Evolutionary conservation across 352 stramenopile genomes (phyloP).

Genomic region (Blastocystis sp.): DNA sequence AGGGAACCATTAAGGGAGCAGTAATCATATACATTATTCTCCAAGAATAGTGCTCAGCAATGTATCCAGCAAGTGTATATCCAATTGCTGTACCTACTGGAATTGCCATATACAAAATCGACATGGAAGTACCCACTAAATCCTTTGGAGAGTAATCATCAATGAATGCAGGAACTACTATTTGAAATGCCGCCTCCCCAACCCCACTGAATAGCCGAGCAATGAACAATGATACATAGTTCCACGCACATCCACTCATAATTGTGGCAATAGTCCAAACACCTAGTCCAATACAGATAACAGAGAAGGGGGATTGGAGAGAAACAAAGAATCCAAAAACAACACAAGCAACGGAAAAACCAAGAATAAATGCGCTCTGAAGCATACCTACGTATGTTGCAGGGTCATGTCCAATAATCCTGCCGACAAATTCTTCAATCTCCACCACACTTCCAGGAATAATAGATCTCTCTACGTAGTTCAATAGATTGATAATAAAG

Average conservation of each 20-base stretch:
- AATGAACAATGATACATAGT: slow-evolving; percentile 8
- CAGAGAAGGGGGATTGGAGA: background rate
- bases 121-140: slow-evolving; percentile 13
- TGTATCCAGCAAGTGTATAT: slow-evolving; percentile 39
- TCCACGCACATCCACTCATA: slow-evolving; percentile 34
- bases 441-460: slow-evolving; percentile 51
- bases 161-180: slow-evolving; percentile 63
- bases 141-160: slow-evolving; percentile 56
- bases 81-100: slow-evolving; percentile 51
- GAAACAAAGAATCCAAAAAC: slow-evolving; percentile 53
- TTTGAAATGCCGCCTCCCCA: slow-evolving; percentile 66
- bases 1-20: slow-evolving; percentile 42
- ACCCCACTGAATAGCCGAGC: slow-evolving; percentile 57
- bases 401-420: background rate
- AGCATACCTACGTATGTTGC: slow-evolving; percentile 21
- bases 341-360: slow-evolving; percentile 46
- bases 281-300: slow-evolving; percentile 36
- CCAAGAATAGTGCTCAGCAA: slow-evolving; percentile 50
- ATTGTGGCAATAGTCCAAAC: slow-evolving; percentile 25
- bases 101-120: slow-evolving; percentile 48
- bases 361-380: slow-evolving; percentile 58
- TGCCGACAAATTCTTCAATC: slow-evolving; percentile 51
- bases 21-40: slow-evolving; percentile 52
- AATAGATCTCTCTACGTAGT: slow-evolving; percentile 56
- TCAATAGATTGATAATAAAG: slow-evolving; percentile 59